These are phyloP conservation scores for Xylaria hypoxylon DNA, from an alignment of 2,329 filamentous ascomycete species.

Conservation along the genomic window DNA sequence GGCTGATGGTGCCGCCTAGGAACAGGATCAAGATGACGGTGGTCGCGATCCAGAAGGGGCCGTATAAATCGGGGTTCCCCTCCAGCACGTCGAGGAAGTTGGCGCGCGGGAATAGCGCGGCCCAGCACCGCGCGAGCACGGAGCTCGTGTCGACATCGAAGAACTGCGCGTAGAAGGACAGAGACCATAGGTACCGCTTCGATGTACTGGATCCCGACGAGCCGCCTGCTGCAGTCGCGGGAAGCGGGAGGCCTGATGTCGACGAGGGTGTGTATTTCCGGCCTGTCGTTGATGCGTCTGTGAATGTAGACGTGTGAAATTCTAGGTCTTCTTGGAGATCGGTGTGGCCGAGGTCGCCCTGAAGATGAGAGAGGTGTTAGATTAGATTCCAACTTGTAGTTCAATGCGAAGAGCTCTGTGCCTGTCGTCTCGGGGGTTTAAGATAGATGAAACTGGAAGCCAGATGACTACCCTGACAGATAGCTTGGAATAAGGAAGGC, in stretches of 20 bases:
- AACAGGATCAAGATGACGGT: conserved; percentile 97
- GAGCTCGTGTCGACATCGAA: conserved; percentile 97
- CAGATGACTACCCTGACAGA: background rate
- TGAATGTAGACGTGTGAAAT: conserved; percentile 94
- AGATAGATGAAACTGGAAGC: no score
- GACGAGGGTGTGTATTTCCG: conserved; percentile 63
- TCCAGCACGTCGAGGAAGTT: conserved; percentile 98
- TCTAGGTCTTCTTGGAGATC: conserved; percentile 99
- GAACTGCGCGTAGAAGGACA: conserved; percentile 96
- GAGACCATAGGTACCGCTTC: conserved; percentile 92
- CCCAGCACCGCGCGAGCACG: conserved; percentile 86
- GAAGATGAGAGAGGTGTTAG: conserved; percentile 8
- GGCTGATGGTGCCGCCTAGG: conserved; percentile 92
- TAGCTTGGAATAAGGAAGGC: background rate
- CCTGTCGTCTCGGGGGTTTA: background rate
- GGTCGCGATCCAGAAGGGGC: conserved; percentile 98
- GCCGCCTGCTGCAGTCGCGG: conserved; percentile 62
- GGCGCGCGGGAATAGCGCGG: conserved; percentile 87
- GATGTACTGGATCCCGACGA: conserved; percentile 55
- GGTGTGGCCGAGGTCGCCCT: conserved; percentile 98
- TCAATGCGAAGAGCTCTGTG: background rate
- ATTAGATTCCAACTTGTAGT: background rate
- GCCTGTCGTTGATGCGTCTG: conserved; percentile 65
- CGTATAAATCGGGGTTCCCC: conserved; percentile 96
- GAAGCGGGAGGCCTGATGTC: conserved; percentile 66